Conservation (phyloP, 2,329 filamentous ascomycete species). For the Curvularia eragrostidis region DNA sequence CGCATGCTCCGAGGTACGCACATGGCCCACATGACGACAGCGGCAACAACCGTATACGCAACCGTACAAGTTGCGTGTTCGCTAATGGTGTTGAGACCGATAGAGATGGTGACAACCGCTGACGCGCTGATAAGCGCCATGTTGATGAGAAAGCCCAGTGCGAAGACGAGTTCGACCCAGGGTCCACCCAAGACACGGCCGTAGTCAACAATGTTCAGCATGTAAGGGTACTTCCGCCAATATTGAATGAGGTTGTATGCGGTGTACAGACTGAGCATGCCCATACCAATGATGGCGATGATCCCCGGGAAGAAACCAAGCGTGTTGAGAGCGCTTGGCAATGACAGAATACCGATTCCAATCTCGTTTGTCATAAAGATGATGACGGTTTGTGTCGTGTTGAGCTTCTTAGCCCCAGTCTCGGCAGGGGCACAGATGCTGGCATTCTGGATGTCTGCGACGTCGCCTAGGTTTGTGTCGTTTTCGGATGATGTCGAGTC, state of each 20-base stretch:
- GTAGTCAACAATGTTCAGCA: conserved; percentile 42
- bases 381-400: conserved; percentile 37
- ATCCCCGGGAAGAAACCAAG: conserved; percentile 39
- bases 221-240: conserved; percentile 40
- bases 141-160: conserved; percentile 37
- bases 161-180: conserved; percentile 36
- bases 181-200: conserved; percentile 37
- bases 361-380: conserved; percentile 43
- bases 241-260: conserved; percentile 41
- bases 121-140: conserved; percentile 39
- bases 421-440: conserved; percentile 20
- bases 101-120: conserved; percentile 37
- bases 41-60: conserved; percentile 33
- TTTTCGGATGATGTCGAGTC: conserved; percentile 26
- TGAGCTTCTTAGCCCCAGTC: conserved; percentile 29
- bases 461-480: conserved; percentile 31
- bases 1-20: conserved; percentile 39
- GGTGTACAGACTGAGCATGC: conserved; percentile 36
- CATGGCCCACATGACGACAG: conserved; percentile 37
- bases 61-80: conserved; percentile 40
- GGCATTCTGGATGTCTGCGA: conserved; percentile 34
- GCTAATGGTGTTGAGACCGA: conserved; percentile 38
- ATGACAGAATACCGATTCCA: conserved; percentile 39
- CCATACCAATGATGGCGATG: conserved; percentile 33
- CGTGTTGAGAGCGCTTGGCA: conserved; percentile 35